Base-by-base conservation (phyloP, 805 yeast genomes). In the Candida patagonica region DNA sequence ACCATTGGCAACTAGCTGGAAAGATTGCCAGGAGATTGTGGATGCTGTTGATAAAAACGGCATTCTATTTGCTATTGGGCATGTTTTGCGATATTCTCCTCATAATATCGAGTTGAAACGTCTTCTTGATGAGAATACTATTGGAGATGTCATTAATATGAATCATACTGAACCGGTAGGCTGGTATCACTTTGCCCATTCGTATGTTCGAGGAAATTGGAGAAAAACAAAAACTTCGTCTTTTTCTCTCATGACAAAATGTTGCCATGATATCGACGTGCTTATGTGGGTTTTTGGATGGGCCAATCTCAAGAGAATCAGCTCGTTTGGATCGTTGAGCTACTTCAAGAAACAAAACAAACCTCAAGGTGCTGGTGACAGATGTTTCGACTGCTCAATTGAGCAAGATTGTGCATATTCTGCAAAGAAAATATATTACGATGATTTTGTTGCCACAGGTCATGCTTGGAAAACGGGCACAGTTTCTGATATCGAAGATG, bases 101-200 rank as follows among this genome's bases (percentile, higher is more conserved):
- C 54, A 51, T 36, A 51, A 51, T 39, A 32, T 45, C 9, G 44
- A 30, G 30, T 44, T 52, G 23, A 51, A 51, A 35, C 19, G 37
- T 37, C 33, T 52, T n/a, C 38, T 52, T 16, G 54, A 51, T 29
- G 30, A 30, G 12, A 50, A 50, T 7, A 44, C 27, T 7, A 35
- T 52, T 36, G 56, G 56, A 6, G 49, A 47, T 12, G 45, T 52
- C 30, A 41, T 52, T 36, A 49, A 47, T 40, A 43, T 52, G 25
- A 49, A 52, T 25, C 56, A 52, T 38, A 52, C 56, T 3, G 56
- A 52, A 39, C 56, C 56, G 2, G 54, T 52, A 6, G 56, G 56
- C 9, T 49, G 47, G 47, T 47, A 38, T 41, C 56, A 52, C 35
- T 52, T 49, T 44, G 53, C 56, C 8, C 56, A 52, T 34, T 52